These are phyloP conservation scores for Cyclotella atomus DNA, from an alignment of 108 stramenopile species.

Conservation along the genomic window DNA sequence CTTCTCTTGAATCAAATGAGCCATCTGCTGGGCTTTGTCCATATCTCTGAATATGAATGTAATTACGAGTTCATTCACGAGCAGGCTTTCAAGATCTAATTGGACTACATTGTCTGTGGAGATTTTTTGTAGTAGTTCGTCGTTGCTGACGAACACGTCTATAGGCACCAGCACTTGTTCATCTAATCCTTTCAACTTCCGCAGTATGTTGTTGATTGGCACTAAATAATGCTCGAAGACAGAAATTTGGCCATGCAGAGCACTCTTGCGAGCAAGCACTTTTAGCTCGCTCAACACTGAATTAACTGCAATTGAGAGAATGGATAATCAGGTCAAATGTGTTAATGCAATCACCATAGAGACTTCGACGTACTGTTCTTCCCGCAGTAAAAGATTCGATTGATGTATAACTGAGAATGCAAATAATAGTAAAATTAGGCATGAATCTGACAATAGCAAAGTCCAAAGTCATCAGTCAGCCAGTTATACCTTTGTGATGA, in stretches of 20 bases:
- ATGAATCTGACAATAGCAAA: neutral
- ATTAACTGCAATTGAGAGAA: neutral
- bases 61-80: neutral
- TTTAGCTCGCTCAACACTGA: neutral
- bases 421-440: neutral
- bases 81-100: neutral
- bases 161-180: neutral
- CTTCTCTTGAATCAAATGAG: neutral
- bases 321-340: neutral
- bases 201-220: neutral
- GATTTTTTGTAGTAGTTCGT: neutral
- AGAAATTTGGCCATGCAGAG: neutral
- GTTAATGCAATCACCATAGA: neutral
- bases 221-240: neutral
- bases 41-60: constrained; percentile 9
- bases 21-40: neutral
- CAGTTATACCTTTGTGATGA: neutral
- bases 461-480: neutral
- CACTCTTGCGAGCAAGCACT: neutral
- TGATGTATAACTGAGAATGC: neutral
- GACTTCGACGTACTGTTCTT: constrained; percentile 1
- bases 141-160: neutral
- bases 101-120: neutral
- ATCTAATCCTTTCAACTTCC: neutral
- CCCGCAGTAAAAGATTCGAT: constrained; percentile 8